Base-by-base conservation (phyloP, 306 rosid genomes). In the Medicago ruthenica region DNA sequence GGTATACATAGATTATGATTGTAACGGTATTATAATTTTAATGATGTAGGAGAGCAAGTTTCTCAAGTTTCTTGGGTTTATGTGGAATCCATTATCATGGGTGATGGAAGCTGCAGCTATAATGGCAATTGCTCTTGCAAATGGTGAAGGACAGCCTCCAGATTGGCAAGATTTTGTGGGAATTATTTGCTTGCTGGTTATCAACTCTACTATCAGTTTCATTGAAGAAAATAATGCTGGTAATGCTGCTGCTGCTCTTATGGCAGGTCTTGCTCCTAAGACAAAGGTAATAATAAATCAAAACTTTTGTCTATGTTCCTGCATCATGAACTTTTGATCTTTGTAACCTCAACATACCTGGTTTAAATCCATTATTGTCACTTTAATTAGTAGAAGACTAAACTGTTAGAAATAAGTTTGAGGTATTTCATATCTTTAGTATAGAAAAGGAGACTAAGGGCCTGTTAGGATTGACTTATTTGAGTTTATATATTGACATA, bases 1-100 rank as follows among this genome's bases (percentile, higher is more conserved):
- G 0, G 6, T 31, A 61, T 71, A 42, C 85, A 70, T 58, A 71
- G 24, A 57, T 34, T 78, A 40, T 70, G 13, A 36, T 21, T 36
- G 44, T 70, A 5, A 71, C 12, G 64, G 13, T 57, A 5, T 58
- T 21, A 4, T 58, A 13, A 58, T 58, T 58, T 58, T 13, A 12
- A 21, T 79, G 44, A 67, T 80, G 37, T 83, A 95, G 99, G 99
- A 96, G 76, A 96, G 99, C 93, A 96, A 96, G 74, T 0, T 96
- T 8, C 97, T 96, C 75, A 96, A 96, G 91, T 96, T 96, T 86
- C 91, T 96, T 31, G 99, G 99, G 80, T 96, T 96, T 76, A 96
- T 96, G 99, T 96, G 99, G 99, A 96, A 96, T 78, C 99, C 99
- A 21, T 86, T 96, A 0, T 96, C 99, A 81, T 96, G 99, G 99